Evolutionary conservation across 2,329 filamentous ascomycete species (phyloP).

Genomic region (Didymellaceae sp.): DNA sequence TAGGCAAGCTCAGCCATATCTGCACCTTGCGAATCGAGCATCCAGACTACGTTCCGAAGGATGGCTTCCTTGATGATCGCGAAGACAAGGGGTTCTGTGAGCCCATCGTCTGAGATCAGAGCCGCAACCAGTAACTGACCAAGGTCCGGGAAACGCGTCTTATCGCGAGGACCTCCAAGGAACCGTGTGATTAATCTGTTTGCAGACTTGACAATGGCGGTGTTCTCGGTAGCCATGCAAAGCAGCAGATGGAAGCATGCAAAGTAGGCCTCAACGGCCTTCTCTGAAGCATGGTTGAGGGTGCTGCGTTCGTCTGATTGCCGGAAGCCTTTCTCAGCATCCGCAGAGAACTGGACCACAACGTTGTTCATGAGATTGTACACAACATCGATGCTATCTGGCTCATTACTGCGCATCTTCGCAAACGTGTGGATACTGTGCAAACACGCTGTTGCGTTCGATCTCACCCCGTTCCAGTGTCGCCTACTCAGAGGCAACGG

Average conservation of each 20-base stretch:
- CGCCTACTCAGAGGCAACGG: conserved; percentile 55
- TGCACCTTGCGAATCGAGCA: conserved; percentile 50
- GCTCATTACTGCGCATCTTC: conserved; percentile 25
- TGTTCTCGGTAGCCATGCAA: conserved; percentile 53
- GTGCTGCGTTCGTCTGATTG: conserved; percentile 44
- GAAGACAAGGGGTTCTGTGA: conserved; percentile 51
- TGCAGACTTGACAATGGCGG: conserved; percentile 47
- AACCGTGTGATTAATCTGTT: conserved; percentile 52
- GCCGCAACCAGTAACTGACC: conserved; percentile 57
- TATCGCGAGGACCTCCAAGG: conserved; percentile 49
- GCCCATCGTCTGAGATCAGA: conserved; percentile 54
- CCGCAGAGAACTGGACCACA: conserved; percentile 56
- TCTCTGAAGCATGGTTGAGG: conserved; percentile 58
- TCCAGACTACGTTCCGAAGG: conserved; percentile 60
- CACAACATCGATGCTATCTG: conserved; percentile 46
- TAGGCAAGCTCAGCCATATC: conserved; percentile 55
- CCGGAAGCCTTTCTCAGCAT: conserved; percentile 24
- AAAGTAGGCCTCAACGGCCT: conserved; percentile 62
- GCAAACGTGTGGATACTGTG: conserved; percentile 33
- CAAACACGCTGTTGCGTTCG: conserved; percentile 35
- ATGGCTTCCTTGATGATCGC: conserved; percentile 58
- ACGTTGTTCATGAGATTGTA: conserved; percentile 60
- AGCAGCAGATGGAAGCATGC: conserved; percentile 60
- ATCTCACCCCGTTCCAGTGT: conserved; percentile 53
- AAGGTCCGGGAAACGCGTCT: conserved; percentile 55